phyloP scores from a whole-genome alignment of 202 grass and related monocot species.

The Panicum hallii region DNA sequence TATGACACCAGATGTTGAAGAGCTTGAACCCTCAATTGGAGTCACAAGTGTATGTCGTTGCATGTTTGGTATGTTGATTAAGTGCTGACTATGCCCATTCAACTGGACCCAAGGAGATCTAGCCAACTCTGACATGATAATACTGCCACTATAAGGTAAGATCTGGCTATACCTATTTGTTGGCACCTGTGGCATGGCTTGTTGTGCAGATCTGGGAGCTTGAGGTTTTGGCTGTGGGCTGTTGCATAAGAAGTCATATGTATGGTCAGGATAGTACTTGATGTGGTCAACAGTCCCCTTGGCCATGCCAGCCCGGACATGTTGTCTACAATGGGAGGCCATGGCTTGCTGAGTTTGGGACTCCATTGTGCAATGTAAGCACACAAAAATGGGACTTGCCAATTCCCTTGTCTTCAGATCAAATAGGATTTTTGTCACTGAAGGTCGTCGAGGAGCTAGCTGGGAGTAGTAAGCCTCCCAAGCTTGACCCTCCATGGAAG shows the following conservation, averaged over 20 bases:
- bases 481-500: neutral
- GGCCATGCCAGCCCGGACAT: conserved; percentile 10
- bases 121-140: neutral
- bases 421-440: neutral
- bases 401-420: neutral
- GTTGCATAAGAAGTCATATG: neutral
- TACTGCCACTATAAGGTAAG: neutral
- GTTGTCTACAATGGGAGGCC: conserved; percentile 15
- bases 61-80: neutral
- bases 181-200: neutral
- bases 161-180: neutral
- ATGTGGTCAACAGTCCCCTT: conserved; percentile 30
- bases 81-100: neutral
- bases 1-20: neutral
- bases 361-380: conserved; percentile 4
- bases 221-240: neutral
- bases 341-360: conserved; percentile 6
- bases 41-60: neutral
- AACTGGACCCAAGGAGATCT: neutral
- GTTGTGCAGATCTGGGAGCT: neutral
- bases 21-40: neutral
- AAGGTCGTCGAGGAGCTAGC: neutral
- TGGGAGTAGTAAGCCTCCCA: too few species aligned
- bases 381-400: neutral
- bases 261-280: conserved; percentile 35